These are phyloP conservation scores for Aspergillus flavus DNA, from an alignment of 2,329 filamentous ascomycete species.

Conservation along the genomic window DNA sequence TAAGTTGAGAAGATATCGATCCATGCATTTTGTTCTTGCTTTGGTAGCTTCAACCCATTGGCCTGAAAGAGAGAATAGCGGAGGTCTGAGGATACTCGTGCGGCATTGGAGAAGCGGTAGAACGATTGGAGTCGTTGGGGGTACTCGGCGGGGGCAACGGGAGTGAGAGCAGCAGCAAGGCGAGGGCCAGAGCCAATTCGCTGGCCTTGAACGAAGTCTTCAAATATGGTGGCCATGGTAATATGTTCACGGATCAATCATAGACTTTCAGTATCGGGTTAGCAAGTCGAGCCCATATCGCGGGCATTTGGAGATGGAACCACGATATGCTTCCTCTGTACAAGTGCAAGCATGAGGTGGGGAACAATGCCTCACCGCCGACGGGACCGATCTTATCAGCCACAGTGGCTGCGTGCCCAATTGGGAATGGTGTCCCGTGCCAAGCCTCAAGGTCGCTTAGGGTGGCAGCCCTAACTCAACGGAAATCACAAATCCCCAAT, in stretches of 20 bases:
- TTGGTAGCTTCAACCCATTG: constrained; percentile 57
- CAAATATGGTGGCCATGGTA: constrained; percentile 72
- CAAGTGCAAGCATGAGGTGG: constrained; percentile 11
- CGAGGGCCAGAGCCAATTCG: constrained; percentile 66
- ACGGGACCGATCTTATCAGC: constrained; percentile 13
- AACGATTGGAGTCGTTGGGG: constrained; percentile 70
- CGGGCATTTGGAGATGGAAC: background rate
- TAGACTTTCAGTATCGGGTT: too few relatives aligned
- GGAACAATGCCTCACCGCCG: constrained; percentile 17
- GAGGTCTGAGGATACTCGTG: constrained; percentile 69
- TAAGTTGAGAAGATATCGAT: constrained; percentile 79
- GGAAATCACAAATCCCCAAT: constrained; percentile 45
- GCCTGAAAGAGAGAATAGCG: constrained; percentile 70
- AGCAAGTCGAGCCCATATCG: background rate
- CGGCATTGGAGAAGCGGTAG: constrained; percentile 69
- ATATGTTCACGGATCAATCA: constrained; percentile 7
- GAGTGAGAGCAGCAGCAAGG: constrained; percentile 74
- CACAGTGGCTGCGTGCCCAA: constrained; percentile 21
- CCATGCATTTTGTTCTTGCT: constrained; percentile 78
- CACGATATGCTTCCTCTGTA: background rate
- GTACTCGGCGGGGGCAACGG: constrained; percentile 64
- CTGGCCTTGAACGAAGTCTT: constrained; percentile 72
- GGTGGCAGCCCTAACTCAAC: constrained; percentile 49
- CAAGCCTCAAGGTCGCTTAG: constrained; percentile 41
- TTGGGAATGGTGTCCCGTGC: constrained; percentile 30